A percentile compares a stretch with the other conserved stretches of the same genome.
phyloP scores from a whole-genome alignment of 345 rosid species.

The Sonneratia caseolaris region DNA sequence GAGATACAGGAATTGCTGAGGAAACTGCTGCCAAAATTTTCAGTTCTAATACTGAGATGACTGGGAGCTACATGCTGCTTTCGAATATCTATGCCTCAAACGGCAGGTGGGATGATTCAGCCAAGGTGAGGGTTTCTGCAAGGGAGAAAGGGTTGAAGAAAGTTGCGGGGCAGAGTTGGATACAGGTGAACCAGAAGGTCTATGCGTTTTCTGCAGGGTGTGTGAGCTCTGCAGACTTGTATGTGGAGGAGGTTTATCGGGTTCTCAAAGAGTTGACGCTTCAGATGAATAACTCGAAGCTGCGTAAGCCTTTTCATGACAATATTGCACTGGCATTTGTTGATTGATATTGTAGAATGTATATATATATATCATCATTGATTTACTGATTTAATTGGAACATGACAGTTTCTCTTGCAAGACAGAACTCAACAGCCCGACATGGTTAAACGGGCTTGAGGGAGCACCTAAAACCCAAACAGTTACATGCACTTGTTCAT shows the following conservation, averaged over 20 bases:
- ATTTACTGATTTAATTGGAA: neutral
- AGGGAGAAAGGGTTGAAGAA: constrained; percentile 64
- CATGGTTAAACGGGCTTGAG: neutral
- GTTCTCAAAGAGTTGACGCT: constrained; percentile 24
- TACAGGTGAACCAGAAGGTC: constrained; percentile 41
- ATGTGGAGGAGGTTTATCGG: constrained; percentile 7
- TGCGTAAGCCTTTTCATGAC: neutral
- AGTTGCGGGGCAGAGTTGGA: constrained; percentile 61
- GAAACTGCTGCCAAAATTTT: too few relatives aligned
- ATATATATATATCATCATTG: neutral
- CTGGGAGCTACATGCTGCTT: too few relatives aligned
- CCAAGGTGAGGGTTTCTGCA: constrained; percentile 46
- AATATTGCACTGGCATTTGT: neutral
- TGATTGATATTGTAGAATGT: neutral
- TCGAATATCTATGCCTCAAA: constrained; percentile 41
- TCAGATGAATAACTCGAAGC: constrained; percentile 13
- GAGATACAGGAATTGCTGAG: too few relatives aligned
- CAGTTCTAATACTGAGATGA: too few relatives aligned
- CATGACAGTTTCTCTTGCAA: neutral
- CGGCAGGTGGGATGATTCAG: constrained; percentile 67
- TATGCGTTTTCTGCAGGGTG: constrained; percentile 33
- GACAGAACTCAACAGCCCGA: neutral
- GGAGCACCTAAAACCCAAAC: neutral
- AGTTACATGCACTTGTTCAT: too few relatives aligned
- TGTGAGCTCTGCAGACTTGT: neutral